These are phyloP conservation scores for Cicer yamashitae DNA, from an alignment of 306 rosid genomes.

Conservation along the genomic window DNA sequence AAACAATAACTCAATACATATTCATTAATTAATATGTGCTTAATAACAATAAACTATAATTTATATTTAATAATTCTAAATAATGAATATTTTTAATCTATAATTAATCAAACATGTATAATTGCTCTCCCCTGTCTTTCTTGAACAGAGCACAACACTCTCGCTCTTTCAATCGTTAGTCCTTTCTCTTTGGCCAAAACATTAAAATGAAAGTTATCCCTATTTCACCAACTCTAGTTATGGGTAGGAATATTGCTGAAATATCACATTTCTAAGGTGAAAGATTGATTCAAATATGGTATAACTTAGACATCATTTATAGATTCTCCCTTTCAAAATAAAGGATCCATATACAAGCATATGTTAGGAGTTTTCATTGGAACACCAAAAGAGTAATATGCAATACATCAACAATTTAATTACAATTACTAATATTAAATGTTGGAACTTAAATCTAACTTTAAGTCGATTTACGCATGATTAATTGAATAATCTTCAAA, in stretches of 20 bases:
- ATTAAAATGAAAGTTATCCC: background rate
- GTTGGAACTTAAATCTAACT: too few relatives aligned
- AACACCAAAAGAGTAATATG: too few relatives aligned
- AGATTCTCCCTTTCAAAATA: constrained; percentile 8
- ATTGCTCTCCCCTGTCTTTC: constrained; percentile 3
- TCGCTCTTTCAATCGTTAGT: background rate
- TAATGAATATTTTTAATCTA: too few relatives aligned
- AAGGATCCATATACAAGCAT: background rate
- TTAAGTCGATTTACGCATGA: too few relatives aligned
- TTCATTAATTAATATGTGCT: too few relatives aligned
- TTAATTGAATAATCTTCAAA: too few relatives aligned
- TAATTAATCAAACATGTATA: background rate
- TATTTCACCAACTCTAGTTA: constrained; percentile 23
- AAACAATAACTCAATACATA: too few relatives aligned
- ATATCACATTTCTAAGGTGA: constrained; percentile 30
- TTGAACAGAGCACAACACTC: background rate
- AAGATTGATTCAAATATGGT: constrained; percentile 34
- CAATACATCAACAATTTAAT: too few relatives aligned
- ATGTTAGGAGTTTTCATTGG: background rate
- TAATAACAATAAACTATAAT: too few relatives aligned
- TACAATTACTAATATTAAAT: too few relatives aligned
- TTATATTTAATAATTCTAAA: too few relatives aligned
- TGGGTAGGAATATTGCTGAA: constrained; percentile 6
- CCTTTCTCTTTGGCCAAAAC: constrained; percentile 15
- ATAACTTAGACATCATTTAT: constrained; percentile 26